Evolutionary conservation across 371 early-diverging fungal genomes (phyloP).

Genomic region (Neoconidiobolus thromboides): DNA sequence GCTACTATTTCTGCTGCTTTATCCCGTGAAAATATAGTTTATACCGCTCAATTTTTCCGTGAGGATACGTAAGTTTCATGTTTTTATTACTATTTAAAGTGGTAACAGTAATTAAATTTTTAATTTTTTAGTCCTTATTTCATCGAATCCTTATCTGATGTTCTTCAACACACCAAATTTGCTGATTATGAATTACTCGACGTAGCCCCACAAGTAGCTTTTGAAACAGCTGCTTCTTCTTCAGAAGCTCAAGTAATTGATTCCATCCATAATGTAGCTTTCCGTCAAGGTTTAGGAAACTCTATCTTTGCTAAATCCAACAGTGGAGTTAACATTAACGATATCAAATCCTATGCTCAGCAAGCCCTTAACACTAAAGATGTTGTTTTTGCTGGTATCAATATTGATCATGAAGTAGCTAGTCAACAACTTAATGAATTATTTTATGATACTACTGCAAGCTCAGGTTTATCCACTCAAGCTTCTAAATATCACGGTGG

Average conservation of each 20-base stretch:
- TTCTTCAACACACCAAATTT: constrained; percentile 60
- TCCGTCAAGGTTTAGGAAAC: constrained; percentile 90
- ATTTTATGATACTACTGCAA: constrained; percentile 20
- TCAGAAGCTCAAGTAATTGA: constrained; percentile 53
- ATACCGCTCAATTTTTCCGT: constrained; percentile 74
- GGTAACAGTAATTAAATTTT: not conserved
- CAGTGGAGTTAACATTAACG: constrained; percentile 29
- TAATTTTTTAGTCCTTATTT: constrained; percentile 53
- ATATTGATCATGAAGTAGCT: constrained; percentile 54
- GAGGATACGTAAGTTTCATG: constrained; percentile 61
- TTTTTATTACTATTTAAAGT: not conserved
- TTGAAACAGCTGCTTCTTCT: constrained; percentile 47
- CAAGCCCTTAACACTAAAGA: constrained; percentile 45
- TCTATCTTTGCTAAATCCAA: constrained; percentile 58
- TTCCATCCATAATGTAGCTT: constrained; percentile 72
- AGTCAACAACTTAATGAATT: constrained; percentile 14
- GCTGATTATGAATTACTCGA: constrained; percentile 72
- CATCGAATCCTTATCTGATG: constrained; percentile 59
- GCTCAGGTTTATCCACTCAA: constrained; percentile 18
- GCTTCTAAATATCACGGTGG: constrained; percentile 62
- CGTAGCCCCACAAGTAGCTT: constrained; percentile 37
- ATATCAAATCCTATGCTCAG: constrained; percentile 51
- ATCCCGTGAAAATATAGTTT: constrained; percentile 64
- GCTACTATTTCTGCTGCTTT: constrained; percentile 60
- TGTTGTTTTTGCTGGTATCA: constrained; percentile 71